Evolutionary conservation across 352 stramenopile genomes (phyloP).

Genomic region (Phytophthora macrochlamydospora): DNA sequence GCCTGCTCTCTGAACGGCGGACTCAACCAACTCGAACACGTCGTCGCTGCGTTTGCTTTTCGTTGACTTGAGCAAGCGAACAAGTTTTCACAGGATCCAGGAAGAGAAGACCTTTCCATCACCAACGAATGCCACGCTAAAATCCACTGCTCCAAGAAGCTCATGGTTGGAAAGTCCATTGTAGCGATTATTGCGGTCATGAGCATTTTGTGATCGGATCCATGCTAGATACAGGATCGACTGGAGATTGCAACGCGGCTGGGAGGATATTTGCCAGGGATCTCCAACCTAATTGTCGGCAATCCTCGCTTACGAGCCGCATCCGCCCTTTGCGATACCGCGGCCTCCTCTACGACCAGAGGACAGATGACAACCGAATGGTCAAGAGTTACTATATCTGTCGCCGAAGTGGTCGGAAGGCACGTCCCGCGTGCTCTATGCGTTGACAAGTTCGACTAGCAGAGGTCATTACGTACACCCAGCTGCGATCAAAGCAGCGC

Average conservation of each 20-base stretch:
- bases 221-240: neutral
- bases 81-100: too few relatives aligned
- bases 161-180: neutral
- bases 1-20: slow-evolving; percentile 16
- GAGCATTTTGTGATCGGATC: neutral
- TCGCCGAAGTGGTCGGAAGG: too few relatives aligned
- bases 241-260: neutral
- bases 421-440: neutral
- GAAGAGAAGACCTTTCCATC: too few relatives aligned
- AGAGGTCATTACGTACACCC: slow-evolving; percentile 1
- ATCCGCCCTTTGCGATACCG: too few relatives aligned
- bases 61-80: too few relatives aligned
- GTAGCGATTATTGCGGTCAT: too few relatives aligned
- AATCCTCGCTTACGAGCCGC: too few relatives aligned
- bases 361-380: neutral
- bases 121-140: too few relatives aligned
- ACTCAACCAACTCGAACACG: slow-evolving; percentile 21
- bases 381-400: neutral
- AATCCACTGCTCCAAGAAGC: too few relatives aligned
- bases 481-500: neutral
- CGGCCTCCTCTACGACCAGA: neutral
- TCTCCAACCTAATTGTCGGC: neutral
- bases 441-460: neutral
- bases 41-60: neutral
- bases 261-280: neutral